Base-by-base conservation (phyloP, 2,329 filamentous ascomycete species). In the Trichophyton verrucosum region DNA sequence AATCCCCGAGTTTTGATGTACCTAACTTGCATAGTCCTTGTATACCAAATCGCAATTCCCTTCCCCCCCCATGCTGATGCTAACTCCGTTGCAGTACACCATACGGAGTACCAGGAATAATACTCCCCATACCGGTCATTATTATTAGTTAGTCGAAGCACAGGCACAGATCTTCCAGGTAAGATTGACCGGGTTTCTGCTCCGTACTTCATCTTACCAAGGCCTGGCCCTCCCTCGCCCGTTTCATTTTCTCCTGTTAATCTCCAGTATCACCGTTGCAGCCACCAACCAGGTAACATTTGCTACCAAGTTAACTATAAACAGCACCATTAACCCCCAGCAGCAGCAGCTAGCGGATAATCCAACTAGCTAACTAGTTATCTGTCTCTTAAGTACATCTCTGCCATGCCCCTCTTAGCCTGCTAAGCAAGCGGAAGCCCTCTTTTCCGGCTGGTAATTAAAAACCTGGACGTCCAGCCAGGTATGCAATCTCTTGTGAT, bases 21-120 rank as follows among this genome's bases (percentile, higher is more conserved):
- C 51, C 51, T 55, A 55, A 27, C 51, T 30, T 55, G 51, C 51
- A 36, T 36, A 55, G 51, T 55, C n/a, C 9, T 55, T 55, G 51
- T 55, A 55, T 55, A 55, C 51, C 51, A 55, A 33, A 53, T 30
- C 49, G 22, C 27, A 55, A 55, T 36, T 17, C 33, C n/a, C n/a
- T n/a, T n/a, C n/a, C n/a, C n/a, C n/a, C 40, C 15, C n/a, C 40
- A 17, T n/a, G 15, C 40, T n/a, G 6, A 44, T 15, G 40, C 40
- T n/a, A 44, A n/a, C 20, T 38, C 33, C 11, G 33, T 13, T 38
- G 33, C 15, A 44, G n/a, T 20, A 6, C 27, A 7, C 27, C 27
- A 30, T 30, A 7, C 27, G 27, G 27, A 30, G 6, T 44, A 44
- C 40, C 40, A 44, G 40, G 40, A n/a, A 17, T 20, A 5, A 44